Percentiles rank a stretch among this genome's conserved stretches.
Conservation (phyloP, 768 basidiomycete species). For the Kwoniella europaea region DNA sequence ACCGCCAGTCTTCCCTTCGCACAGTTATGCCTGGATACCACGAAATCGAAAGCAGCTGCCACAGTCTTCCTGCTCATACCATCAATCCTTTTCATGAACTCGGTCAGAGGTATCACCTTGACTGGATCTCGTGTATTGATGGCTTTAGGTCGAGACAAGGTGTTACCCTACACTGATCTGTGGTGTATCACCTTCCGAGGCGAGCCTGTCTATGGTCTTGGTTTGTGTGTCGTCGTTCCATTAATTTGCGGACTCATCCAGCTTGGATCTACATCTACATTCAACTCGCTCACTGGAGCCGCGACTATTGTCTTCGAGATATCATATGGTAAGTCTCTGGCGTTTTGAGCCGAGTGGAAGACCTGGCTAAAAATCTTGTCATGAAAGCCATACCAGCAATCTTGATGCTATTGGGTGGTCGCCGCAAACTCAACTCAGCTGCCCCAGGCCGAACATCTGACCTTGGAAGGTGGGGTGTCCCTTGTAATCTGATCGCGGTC, state of each 20-base stretch:
- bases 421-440: conserved; percentile 19
- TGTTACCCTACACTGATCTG: conserved; percentile 12
- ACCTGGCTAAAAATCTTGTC: neutral
- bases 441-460: conserved; percentile 13
- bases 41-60: conserved; percentile 26
- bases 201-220: conserved; percentile 31
- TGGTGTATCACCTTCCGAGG: conserved; percentile 14
- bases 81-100: conserved; percentile 26
- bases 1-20: conserved; percentile 30
- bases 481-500: conserved; percentile 26
- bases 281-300: conserved; percentile 25
- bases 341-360: neutral
- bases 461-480: conserved; percentile 28
- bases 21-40: conserved; percentile 29
- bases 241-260: conserved; percentile 27
- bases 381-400: conserved; percentile 16
- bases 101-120: conserved; percentile 23
- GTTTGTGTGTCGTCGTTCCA: conserved; percentile 9
- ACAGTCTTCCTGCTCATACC: conserved; percentile 31
- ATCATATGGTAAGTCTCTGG: conserved; percentile 20
- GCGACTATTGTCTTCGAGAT: conserved; percentile 28
- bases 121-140: conserved; percentile 20
- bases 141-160: conserved; percentile 28
- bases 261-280: conserved; percentile 25
- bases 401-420: conserved; percentile 29